These are phyloP conservation scores for Adansonia digitata DNA, from an alignment of 345 rosid genomes.

Conservation along the genomic window DNA sequence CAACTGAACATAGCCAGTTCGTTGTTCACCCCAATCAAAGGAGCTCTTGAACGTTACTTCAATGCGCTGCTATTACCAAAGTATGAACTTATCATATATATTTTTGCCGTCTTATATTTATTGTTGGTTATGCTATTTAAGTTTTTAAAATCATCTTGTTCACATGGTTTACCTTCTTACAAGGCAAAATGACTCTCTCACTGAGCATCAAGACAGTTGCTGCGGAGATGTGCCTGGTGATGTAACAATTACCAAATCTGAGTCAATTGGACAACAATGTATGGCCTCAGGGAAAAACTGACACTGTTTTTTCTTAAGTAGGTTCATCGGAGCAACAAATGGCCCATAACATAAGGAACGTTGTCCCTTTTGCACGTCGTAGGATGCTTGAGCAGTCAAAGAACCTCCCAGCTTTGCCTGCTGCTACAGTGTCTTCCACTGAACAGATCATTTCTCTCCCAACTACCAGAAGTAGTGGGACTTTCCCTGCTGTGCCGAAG, in stretches of 20 bases:
- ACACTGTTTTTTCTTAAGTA: conserved; percentile 5
- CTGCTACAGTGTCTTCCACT: conserved; percentile 26
- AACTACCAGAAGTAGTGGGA: conserved; percentile 69
- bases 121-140: background rate
- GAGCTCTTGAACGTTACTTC: conserved; percentile 34
- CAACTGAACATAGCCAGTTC: conserved; percentile 32
- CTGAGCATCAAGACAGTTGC: conserved; percentile 14
- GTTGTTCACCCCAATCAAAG: conserved; percentile 30
- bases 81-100: conserved; percentile 14
- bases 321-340: conserved; percentile 27
- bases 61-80: conserved; percentile 22
- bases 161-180: conserved; percentile 17
- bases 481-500: conserved; percentile 68
- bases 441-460: conserved; percentile 39
- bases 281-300: conserved; percentile 7
- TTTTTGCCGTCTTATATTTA: background rate
- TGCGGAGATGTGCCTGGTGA: conserved; percentile 26
- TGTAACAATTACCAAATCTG: conserved; percentile 5
- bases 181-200: conserved; percentile 27
- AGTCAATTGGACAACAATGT: background rate
- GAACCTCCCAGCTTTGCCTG: conserved; percentile 58
- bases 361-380: conserved; percentile 43
- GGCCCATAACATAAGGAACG: conserved; percentile 25
- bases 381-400: conserved; percentile 58
- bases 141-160: conserved; percentile 17